Percentiles rank a stretch among this genome's conserved stretches.
These are phyloP conservation scores for Malus sieversii DNA, from an alignment of 306 rosid genomes.

Conservation along the genomic window DNA sequence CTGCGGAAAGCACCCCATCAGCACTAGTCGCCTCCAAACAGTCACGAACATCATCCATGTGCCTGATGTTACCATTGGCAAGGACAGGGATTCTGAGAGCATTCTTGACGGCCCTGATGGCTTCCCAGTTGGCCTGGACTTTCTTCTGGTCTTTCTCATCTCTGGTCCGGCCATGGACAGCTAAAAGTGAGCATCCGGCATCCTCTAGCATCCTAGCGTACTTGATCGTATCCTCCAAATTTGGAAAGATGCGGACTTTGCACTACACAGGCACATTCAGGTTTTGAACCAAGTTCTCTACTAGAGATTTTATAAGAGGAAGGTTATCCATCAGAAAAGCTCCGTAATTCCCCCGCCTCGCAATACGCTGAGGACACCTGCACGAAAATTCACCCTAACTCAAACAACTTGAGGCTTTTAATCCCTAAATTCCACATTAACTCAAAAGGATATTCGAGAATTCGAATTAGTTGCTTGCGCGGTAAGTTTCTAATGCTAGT, in stretches of 20 bases:
- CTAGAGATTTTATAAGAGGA: slow-evolving; percentile 72
- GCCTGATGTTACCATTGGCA: slow-evolving; percentile 54
- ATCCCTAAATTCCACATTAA: not conserved
- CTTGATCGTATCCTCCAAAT: slow-evolving; percentile 66
- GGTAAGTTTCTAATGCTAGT: not conserved
- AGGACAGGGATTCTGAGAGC: slow-evolving; percentile 62
- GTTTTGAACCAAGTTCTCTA: slow-evolving; percentile 69
- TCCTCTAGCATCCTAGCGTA: slow-evolving; percentile 91
- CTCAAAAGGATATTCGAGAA: not conserved
- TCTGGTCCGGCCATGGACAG: slow-evolving; percentile 88
- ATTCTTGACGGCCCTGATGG: slow-evolving; percentile 74
- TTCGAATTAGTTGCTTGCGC: not conserved
- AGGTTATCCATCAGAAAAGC: slow-evolving; percentile 97
- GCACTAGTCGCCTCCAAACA: slow-evolving; percentile 45
- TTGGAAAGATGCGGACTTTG: slow-evolving; percentile 83
- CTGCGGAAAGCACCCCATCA: slow-evolving; percentile 54
- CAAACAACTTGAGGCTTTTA: not conserved
- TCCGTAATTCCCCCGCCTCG: slow-evolving; percentile 77
- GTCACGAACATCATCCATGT: slow-evolving; percentile 38
- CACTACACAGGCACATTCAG: slow-evolving; percentile 88
- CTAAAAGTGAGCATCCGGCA: slow-evolving; percentile 86
- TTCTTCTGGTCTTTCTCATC: slow-evolving; percentile 87
- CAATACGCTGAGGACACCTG: slow-evolving; percentile 99
- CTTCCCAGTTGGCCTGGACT: slow-evolving; percentile 82
- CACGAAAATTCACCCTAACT: not conserved